phyloP scores from a whole-genome alignment of 768 basidiomycete genomes.

The Boletus speciosus region DNA sequence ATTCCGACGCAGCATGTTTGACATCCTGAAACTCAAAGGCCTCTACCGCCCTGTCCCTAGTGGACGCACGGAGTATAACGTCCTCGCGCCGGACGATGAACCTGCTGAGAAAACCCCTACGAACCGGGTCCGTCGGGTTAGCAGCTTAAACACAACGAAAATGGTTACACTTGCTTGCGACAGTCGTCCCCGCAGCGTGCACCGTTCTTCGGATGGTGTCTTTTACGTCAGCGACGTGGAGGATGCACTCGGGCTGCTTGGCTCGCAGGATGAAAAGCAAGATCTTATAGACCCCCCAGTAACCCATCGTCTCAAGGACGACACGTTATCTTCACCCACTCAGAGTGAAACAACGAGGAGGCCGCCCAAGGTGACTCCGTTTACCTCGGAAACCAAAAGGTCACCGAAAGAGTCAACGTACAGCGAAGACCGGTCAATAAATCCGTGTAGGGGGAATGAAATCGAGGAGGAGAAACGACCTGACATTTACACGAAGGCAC shows the following conservation, averaged over 20 bases:
- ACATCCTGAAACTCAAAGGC: constrained; percentile 18
- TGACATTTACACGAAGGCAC: constrained; percentile 19
- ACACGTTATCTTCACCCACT: background rate
- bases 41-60: background rate
- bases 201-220: background rate
- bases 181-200: background rate
- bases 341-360: background rate
- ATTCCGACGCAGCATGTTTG: constrained; percentile 21
- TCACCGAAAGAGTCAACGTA: background rate
- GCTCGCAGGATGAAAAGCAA: background rate
- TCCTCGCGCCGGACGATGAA: background rate
- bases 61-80: background rate
- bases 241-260: background rate
- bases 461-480: background rate
- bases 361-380: constrained; percentile 11
- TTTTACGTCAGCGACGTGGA: background rate
- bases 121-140: background rate
- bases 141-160: background rate
- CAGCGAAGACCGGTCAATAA: background rate
- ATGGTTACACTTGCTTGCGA: background rate
- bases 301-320: background rate
- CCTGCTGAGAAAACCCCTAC: background rate
- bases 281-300: background rate
- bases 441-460: background rate
- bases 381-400: background rate